These are phyloP conservation scores for Saccharomyces kudriavzevii DNA, from an alignment of 805 yeast genomes.

Conservation along the genomic window DNA sequence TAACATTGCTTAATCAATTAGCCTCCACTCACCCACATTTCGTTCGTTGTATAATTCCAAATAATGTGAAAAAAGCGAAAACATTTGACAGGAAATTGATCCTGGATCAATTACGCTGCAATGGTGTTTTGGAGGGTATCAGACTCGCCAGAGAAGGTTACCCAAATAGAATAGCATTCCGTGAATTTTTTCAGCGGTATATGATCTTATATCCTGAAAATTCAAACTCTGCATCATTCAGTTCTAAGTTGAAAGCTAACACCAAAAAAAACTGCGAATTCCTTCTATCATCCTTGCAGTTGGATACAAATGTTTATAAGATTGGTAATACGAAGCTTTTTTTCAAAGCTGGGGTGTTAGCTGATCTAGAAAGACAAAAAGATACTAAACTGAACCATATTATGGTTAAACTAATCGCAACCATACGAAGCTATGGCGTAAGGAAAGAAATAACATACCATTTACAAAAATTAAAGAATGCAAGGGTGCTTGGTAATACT, in stretches of 20 bases:
- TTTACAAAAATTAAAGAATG: slow-evolving; percentile 59
- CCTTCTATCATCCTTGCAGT: slow-evolving; percentile 51
- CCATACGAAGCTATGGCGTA: slow-evolving; percentile 53
- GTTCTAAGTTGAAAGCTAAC: slow-evolving; percentile 22
- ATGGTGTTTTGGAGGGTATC: slow-evolving; percentile 97
- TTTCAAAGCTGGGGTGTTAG: slow-evolving; percentile 93
- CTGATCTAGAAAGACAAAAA: slow-evolving; percentile 72
- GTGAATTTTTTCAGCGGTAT: slow-evolving; percentile 71
- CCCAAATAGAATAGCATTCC: slow-evolving; percentile 83
- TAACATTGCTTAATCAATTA: slow-evolving; percentile 61
- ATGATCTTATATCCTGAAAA: slow-evolving; percentile 49
- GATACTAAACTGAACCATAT: slow-evolving; percentile 53
- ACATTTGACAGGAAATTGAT: slow-evolving; percentile 69
- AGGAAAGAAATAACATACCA: slow-evolving; percentile 42
- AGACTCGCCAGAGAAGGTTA: slow-evolving; percentile 95
- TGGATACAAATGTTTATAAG: slow-evolving; percentile 75
- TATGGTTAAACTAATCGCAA: slow-evolving; percentile 54
- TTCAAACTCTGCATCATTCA: slow-evolving; percentile 28
- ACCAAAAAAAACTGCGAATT: slow-evolving; percentile 62
- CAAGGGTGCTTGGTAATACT: slow-evolving; percentile 57
- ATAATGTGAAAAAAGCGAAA: slow-evolving; percentile 61
- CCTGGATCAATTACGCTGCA: slow-evolving; percentile 83
- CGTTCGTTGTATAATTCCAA: slow-evolving; percentile 92
- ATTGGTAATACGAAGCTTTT: slow-evolving; percentile 90
- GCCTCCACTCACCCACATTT: slow-evolving; percentile 87